Evolutionary conservation across 2,329 filamentous ascomycete genomes (phyloP).

Genomic region (Helotiales sp.): DNA sequence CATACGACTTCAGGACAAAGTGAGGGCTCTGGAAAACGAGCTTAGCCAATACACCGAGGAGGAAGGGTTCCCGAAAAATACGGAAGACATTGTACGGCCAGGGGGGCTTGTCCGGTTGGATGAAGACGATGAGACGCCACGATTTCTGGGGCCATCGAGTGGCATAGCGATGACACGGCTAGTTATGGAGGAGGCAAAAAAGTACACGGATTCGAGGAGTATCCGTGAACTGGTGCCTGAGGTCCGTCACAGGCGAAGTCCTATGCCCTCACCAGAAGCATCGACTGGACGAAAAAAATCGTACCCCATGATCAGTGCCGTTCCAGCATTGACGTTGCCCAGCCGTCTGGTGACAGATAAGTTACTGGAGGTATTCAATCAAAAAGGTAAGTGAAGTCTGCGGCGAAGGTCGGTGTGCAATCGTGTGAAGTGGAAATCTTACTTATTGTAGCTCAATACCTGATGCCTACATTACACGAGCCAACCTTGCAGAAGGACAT

Average conservation of each 20-base stretch:
- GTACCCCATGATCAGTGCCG: conserved; percentile 87
- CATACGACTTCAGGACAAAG: conserved; percentile 85
- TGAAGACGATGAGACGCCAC: conserved; percentile 82
- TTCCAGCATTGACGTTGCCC: conserved; percentile 77
- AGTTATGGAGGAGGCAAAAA: conserved; percentile 95
- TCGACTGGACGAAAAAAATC: conserved; percentile 74
- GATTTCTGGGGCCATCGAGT: conserved; percentile 91
- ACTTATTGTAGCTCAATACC: conserved; percentile 71
- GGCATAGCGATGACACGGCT: conserved; percentile 94
- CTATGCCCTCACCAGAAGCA: conserved; percentile 64
- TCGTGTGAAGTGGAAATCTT: conserved; percentile 13
- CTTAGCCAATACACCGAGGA: conserved; percentile 79
- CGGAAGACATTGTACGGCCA: conserved; percentile 85
- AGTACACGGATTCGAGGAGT: conserved; percentile 86
- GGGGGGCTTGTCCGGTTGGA: conserved; percentile 84
- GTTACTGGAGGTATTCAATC: conserved; percentile 82
- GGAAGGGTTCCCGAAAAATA: conserved; percentile 71
- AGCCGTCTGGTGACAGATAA: conserved; percentile 75
- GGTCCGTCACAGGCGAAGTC: conserved; percentile 65
- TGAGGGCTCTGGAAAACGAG: conserved; percentile 81
- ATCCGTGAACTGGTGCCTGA: conserved; percentile 93
- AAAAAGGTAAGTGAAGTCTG: conserved; percentile 66
- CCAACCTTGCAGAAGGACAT: conserved; percentile 76
- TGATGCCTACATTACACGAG: conserved; percentile 88
- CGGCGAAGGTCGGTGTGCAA: background rate